Base-by-base conservation (phyloP, 2,329 filamentous ascomycete genomes). In the Penicillium sp. region DNA sequence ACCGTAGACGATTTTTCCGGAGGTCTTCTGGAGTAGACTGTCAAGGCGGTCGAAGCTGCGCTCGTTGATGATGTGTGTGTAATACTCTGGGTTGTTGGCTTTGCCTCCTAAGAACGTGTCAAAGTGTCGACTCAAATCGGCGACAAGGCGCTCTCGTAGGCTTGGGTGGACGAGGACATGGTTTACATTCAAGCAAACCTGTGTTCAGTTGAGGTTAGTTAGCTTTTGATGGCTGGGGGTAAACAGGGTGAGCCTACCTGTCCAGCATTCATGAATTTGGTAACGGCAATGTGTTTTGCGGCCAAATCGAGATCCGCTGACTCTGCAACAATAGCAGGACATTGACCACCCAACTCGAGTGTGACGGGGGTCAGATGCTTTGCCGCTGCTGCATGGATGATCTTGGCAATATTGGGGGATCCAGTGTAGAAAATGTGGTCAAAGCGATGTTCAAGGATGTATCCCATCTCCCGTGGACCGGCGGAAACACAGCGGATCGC, bases 371-470 rank as follows among this genome's bases (percentile, higher is more conserved):
- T 81, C n/a, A 82, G 70, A 57, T 80, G 64, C 41, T 76, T 77
- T 3, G 78, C 78, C 3, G 80, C 79, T 5, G 78, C 77, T 1
- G 64, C 62, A 50, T 71, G 67, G 17, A 81, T 66, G 13, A 75
- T 70, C 25, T 71, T 72, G 8, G 68, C 79, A 15, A 80, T 68
- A 17, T 61, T 68, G 10, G 71, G 66, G 1, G 74, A 77, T 0
- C 79, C 79, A 0, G 78, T 81, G 62, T 77, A 81, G 68, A 80
- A 81, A 45, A 81, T 77, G 56, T 79, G 74, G 60, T 80, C 69
- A 58, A 75, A 80, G 50, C 71, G 73, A 9, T 71, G 65, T 31
- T 74, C 64, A 1, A 81, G 69, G 3, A 81, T 65, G 8, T 68
- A 43, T 4, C 63, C 58, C 41, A 73, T 80, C 59, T 78, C 75